Base-by-base conservation (phyloP, 257 asterid species). In the Paraleonurus japonicus region DNA sequence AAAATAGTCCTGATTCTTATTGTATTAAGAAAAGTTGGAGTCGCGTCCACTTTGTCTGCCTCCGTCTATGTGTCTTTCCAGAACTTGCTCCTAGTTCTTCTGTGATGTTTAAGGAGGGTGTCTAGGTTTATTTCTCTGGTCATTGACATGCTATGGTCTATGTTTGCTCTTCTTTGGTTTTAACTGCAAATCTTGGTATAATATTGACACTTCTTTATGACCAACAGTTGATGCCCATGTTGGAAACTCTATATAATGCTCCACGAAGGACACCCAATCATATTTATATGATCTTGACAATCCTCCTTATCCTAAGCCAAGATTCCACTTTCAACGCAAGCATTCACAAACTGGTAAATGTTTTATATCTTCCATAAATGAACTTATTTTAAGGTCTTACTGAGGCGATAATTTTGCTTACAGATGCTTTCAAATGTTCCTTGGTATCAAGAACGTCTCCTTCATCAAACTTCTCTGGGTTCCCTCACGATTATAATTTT, bases 221-320 rank as follows among this genome's bases (percentile, higher is more conserved):
- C 73, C 8, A 60, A 75, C 90, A 93, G 98, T 77, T 93, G 83
- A 86, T 93, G 92, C 97, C 98, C 62, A 82, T 93, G 96, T 78
- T 93, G 85, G 97, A 90, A 74, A 85, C 95, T 13, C 78, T 93
- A 16, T 93, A 93, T 76, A 87, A 90, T 74, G 95, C 95, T 59
- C 85, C 97, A 54, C 82, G 83, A 66, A 90, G 92, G 86, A 78
- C 88, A 4, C 78, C 97, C 65, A 90, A 90, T 79, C 97, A 89
- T 73, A 93, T 93, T 60, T 89, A 93, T 82, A 89, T 93, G 95
- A 93, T 90, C 82, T 83, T 93, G 77, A 85, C 90, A 67, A 81
- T 89, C 71, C 84, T 93, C 78, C 97, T 93, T 72, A 90, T 93
- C 69, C 90, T 93, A 55, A 87, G 98, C 86, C 98, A 93, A 78